Base-by-base conservation (phyloP, 805 yeast genomes). In the Pichia insulana region DNA sequence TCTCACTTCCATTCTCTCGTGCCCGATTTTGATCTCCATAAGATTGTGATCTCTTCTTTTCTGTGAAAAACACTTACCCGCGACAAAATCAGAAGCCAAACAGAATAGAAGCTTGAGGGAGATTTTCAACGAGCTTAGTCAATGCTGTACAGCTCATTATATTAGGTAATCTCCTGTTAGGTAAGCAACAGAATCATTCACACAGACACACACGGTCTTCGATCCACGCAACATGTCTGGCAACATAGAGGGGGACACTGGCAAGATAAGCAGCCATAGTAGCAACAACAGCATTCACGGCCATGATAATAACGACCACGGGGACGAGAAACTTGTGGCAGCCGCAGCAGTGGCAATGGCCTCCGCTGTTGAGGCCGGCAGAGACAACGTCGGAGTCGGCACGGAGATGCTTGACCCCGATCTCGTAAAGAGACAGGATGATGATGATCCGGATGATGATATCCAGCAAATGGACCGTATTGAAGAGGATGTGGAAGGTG, bases 291-390 rank as follows among this genome's bases (percentile, higher is more conserved):
- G 25, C 25, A 22, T 22, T 8, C 25, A n/a, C n/a, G n/a, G n/a
- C 25, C 25, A 22, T 8, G 25, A 8, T 8, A 8, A 22, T 8
- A 22, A 8, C 25, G 25, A 22, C 25, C 25, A 6, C 25, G 7
- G 25, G 25, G 25, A 22, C 25, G 25, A 22, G 25, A 22, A 22
- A 8, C 25, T 22, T 22, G 49, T 18, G 18, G 46, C 54, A 27
- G 62, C 61, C 22, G 68, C 62, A 26, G 61, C 59, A 1, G 68
- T 65, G 4, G 70, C 64, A 12, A 66, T 65, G 16, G 68, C 63
- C 8, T 46, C 47, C 22, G 56, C 46, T 5, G 57, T 46, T 20
- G 22, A 13, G 20, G 16, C 10, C 4, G 26, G n/a, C 4, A 25
- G 10, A 13, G 15, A 40, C 31, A 22, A 11, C 7, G 13, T 10